Percentiles rank a stretch among this genome's conserved stretches.
Conservation (phyloP, 305 asterid species). For the Ajuga reptans region DNA sequence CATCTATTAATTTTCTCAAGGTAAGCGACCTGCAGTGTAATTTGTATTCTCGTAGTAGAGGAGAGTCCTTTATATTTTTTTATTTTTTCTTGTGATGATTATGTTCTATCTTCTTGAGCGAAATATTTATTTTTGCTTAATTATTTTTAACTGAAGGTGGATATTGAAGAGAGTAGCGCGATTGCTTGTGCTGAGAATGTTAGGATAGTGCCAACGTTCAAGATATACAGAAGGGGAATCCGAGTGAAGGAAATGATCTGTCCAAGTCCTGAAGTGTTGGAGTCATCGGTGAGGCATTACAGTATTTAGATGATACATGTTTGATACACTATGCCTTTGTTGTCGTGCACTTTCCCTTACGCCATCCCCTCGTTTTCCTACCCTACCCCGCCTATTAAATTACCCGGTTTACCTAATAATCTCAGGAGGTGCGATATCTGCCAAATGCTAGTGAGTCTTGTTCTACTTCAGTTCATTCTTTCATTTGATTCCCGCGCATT, state of each 20-base stretch:
- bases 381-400: slow-evolving; percentile 30
- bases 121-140: neutral
- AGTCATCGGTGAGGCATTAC: slow-evolving; percentile 85
- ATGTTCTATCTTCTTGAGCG: neutral
- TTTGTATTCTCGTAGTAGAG: neutral
- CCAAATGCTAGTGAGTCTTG: slow-evolving; percentile 34
- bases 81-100: neutral
- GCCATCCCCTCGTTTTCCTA: neutral
- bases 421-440: slow-evolving; percentile 41
- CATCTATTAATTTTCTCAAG: slow-evolving; percentile 71
- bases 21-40: slow-evolving; percentile 27
- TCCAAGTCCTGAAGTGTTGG: slow-evolving; percentile 75
- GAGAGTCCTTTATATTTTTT: neutral
- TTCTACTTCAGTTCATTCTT: slow-evolving; percentile 41
- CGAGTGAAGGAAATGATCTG: slow-evolving; percentile 79
- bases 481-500: slow-evolving; percentile 29
- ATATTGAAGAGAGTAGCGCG: slow-evolving; percentile 46
- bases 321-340: neutral
- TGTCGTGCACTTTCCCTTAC: slow-evolving; percentile 8
- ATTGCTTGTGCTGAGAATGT: slow-evolving; percentile 65
- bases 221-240: slow-evolving; percentile 59
- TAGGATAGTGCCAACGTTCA: slow-evolving; percentile 71
- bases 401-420: slow-evolving; percentile 28
- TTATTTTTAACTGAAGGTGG: slow-evolving; percentile 46
- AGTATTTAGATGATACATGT: slow-evolving; percentile 29